Conservation (phyloP, 1,284 basidiomycete species). For the Sphagnurus paluster region DNA sequence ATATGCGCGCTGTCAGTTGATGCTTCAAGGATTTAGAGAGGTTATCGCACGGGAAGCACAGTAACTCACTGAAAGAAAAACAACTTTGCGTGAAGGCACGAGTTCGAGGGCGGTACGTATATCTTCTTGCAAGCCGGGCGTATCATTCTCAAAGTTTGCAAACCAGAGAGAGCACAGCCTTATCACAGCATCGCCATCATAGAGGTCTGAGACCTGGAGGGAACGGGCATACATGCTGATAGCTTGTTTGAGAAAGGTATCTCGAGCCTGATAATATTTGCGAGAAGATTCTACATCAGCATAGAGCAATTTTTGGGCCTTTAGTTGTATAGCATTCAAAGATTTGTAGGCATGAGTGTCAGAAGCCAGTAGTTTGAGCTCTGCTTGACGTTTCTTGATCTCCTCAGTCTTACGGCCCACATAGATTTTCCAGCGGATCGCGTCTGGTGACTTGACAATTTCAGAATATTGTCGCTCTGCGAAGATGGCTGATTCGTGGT, state of each 20-base stretch:
- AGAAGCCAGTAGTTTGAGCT: conserved; percentile 34
- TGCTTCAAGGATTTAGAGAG: conserved; percentile 41
- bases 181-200: conserved; percentile 78
- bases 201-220: conserved; percentile 66
- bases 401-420: conserved; percentile 73
- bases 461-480: conserved; percentile 85
- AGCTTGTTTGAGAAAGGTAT: conserved; percentile 72
- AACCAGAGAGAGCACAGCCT: conserved; percentile 93
- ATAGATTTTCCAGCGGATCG: conserved; percentile 69
- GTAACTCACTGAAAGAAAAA: conserved; percentile 76
- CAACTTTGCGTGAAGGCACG: conserved; percentile 88
- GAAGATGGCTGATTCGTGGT: conserved; percentile 84
- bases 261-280: conserved; percentile 58
- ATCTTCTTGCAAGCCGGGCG: conserved; percentile 50
- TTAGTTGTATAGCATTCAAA: conserved; percentile 30
- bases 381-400: conserved; percentile 48
- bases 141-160: conserved; percentile 71
- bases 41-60: conserved; percentile 1
- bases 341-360: conserved; percentile 25
- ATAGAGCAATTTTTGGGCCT: conserved; percentile 39
- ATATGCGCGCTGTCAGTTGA: conserved; percentile 88
- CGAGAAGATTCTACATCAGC: conserved; percentile 64
- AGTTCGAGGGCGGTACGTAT: conserved; percentile 53
- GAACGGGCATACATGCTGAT: conserved; percentile 84
- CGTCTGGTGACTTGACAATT: conserved; percentile 72